Base-by-base conservation (phyloP, 2,329 filamentous ascomycete genomes). In the Nothopassalora personata region DNA sequence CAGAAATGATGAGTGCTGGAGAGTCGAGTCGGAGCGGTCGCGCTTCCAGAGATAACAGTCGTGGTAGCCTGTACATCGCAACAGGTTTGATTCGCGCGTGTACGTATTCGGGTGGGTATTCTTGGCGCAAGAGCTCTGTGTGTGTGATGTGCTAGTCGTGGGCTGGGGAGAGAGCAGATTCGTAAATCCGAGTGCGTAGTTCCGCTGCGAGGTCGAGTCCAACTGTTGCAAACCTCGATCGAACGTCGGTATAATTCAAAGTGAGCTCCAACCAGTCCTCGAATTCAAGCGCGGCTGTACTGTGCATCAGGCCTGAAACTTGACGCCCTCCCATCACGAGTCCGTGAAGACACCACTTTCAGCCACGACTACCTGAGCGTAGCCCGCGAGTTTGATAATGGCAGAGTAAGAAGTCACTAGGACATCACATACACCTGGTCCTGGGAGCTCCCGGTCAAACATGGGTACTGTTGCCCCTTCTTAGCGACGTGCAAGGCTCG, bases 291-390 rank as follows among this genome's bases (percentile, higher is more conserved):
- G 13, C 13, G 52, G 36, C 18, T 36, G 28, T 18, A 56, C 36
- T 3, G 33, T 53, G 6, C 28, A 19, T 1, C 55, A 46, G 57
- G 33, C 34, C 45, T 59, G 52, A 52, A 54, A 55, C 51, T 59
- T 13, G 33, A 28, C 19, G 23, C 57, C 2, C 31, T 59, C 11
- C 57, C 52, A 1, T 51, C 52, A 30, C 45, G 56, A 19, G 30
- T 58, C 6, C 13, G 56, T 5, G 56, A 58, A 30, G 56, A 58
- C n/a, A 58, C 56, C 15, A 54, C 50, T 3, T 47, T 59, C 15
- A 55, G 45, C 19, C 57, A 59, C 23, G 57, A 59, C 36, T 59
- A 55, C 36, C 46, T 59, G 28, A 55, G 46, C 30, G 36, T 52
- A 6, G 52, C 57, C 6, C 43, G 50, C 23, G 52, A 58, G 36